Percentiles rank a stretch among this genome's conserved stretches.
These are phyloP conservation scores for Candida silvicultrix DNA, from an alignment of 805 yeast genomes.

Conservation along the genomic window DNA sequence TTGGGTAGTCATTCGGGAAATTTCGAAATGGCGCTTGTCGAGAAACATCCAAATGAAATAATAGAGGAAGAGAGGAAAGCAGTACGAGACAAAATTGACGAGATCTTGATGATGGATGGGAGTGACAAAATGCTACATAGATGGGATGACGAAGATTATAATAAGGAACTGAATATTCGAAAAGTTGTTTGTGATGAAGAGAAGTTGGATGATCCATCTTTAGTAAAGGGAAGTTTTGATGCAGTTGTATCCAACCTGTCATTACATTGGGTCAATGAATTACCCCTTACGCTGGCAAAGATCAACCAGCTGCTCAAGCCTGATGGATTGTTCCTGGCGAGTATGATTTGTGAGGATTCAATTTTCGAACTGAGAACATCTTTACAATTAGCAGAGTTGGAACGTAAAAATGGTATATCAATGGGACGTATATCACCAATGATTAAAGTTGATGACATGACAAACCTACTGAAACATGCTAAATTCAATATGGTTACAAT, in stretches of 20 bases:
- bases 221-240: constrained; percentile 44
- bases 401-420: constrained; percentile 70
- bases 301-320: constrained; percentile 59
- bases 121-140: constrained; percentile 45
- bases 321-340: constrained; percentile 77
- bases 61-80: constrained; percentile 34
- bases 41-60: constrained; percentile 26
- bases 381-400: constrained; percentile 77
- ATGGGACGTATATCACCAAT: constrained; percentile 72
- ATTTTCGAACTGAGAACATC: constrained; percentile 77
- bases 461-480: constrained; percentile 63
- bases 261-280: constrained; percentile 81
- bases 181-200: constrained; percentile 69
- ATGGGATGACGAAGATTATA: constrained; percentile 35
- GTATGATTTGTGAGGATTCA: constrained; percentile 81
- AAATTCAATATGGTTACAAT: constrained; percentile 77
- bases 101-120: constrained; percentile 63
- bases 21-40: constrained; percentile 31
- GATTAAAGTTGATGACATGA: constrained; percentile 73
- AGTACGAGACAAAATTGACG: constrained; percentile 47
- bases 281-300: constrained; percentile 56
- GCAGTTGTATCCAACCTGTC: constrained; percentile 69
- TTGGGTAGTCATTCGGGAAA: constrained; percentile 73
- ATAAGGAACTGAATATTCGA: constrained; percentile 36
- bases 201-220: constrained; percentile 35